phyloP scores from a whole-genome alignment of 2,329 filamentous ascomycete genomes.

The Cordyceps militaris region DNA sequence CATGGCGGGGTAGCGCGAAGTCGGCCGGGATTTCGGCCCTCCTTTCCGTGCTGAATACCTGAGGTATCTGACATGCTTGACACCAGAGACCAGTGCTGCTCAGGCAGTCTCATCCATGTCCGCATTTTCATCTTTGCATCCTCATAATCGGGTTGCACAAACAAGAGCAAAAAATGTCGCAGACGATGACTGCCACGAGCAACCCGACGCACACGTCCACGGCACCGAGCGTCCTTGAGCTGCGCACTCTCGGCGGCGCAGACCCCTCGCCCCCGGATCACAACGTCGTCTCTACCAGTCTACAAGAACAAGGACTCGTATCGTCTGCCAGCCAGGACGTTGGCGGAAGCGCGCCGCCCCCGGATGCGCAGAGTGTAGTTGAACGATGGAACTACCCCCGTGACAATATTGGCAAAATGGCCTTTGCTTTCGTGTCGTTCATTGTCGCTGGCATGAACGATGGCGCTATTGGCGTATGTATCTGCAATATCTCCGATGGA shows the following conservation, averaged over 20 bases:
- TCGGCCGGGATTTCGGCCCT: too few relatives aligned
- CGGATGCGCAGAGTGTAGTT: constrained; percentile 20
- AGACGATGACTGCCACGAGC: not conserved
- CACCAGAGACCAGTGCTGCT: not conserved
- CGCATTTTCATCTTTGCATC: not conserved
- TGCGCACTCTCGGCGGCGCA: not conserved
- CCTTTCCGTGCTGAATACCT: too few relatives aligned
- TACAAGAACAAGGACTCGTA: not conserved
- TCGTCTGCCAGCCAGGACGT: not conserved
- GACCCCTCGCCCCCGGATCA: not conserved
- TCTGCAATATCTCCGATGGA: too few relatives aligned
- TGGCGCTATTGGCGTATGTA: constrained; percentile 49
- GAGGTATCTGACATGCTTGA: too few relatives aligned
- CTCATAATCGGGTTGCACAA: not conserved
- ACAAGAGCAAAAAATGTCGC: not conserved
- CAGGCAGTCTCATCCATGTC: not conserved
- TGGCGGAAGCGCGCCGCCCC: constrained; percentile 17
- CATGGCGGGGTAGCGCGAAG: too few relatives aligned
- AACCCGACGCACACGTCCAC: not conserved
- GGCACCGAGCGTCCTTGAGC: not conserved
- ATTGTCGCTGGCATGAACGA: constrained; percentile 57
- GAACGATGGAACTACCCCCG: constrained; percentile 32
- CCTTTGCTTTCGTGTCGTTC: constrained; percentile 49
- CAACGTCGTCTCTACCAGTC: not conserved
- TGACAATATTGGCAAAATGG: constrained; percentile 26